A percentile compares a stretch with the other conserved stretches of the same genome.
Conservation (phyloP, 768 basidiomycete genomes). For the Suillus occidentalis region DNA sequence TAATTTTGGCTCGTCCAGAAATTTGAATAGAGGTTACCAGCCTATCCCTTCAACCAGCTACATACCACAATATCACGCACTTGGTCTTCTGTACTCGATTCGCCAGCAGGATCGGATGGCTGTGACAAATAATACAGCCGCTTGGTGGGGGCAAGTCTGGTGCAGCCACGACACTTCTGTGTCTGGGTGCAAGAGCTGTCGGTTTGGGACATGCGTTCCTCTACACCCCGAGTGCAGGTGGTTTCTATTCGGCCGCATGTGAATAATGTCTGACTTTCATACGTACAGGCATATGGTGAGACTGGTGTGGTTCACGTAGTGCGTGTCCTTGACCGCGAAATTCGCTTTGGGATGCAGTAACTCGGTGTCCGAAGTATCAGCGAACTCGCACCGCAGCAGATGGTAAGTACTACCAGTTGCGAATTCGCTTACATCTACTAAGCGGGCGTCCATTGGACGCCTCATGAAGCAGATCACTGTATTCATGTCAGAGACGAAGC, state of each 20-base stretch:
- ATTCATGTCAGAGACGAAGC: no score
- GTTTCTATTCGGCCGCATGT: slow-evolving; percentile 2
- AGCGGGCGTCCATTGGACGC: no score
- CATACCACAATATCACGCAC: no score
- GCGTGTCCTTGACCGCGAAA: slow-evolving; percentile 74
- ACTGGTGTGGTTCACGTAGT: slow-evolving; percentile 66
- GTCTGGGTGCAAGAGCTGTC: slow-evolving; percentile 84
- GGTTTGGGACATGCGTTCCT: slow-evolving; percentile 86
- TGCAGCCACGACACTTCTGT: no score
- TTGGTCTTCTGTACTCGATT: no score
- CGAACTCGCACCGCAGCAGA: slow-evolving; percentile 70
- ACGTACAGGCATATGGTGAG: slow-evolving; percentile 67
- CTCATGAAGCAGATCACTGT: no score
- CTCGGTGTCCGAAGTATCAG: slow-evolving; percentile 65
- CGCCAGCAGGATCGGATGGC: no score
- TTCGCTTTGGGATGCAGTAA: slow-evolving; percentile 71
- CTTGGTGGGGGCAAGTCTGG: no score
- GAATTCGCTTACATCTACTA: slow-evolving; percentile 4
- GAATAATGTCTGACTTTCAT: slow-evolving; percentile 5
- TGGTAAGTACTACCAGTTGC: slow-evolving; percentile 47
- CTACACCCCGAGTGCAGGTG: slow-evolving; percentile 76
- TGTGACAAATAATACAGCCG: no score
- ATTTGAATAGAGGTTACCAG: no score
- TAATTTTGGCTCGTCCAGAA: no score
- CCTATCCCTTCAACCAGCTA: no score